Base-by-base conservation (phyloP, 371 early-diverging fungal genomes). In the Mucor piriformis region DNA sequence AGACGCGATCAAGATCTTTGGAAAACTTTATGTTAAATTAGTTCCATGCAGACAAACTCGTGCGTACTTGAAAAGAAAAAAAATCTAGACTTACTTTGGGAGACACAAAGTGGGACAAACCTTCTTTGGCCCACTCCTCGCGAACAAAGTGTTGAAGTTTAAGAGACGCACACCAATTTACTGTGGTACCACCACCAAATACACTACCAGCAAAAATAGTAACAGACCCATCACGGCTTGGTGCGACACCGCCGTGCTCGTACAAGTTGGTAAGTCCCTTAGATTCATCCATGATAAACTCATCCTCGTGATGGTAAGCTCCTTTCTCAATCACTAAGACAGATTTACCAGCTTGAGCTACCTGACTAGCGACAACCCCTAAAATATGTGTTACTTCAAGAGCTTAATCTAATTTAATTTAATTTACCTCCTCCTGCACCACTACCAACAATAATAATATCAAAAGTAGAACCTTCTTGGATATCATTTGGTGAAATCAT, bases 301-400 rank as follows among this genome's bases (percentile, higher is more conserved):
- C 86, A 24, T 58, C 53, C 34, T 82, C 86, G 33, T 78, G 77
- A 43, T 74, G 63, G 66, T 86, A 85, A n/a, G 64, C 69, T 13
- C 84, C 89, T 64, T 91, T 90, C 48, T 92, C 93, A 18, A 89
- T 69, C 12, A 92, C 88, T n/a, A 91, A 48, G 0, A 92, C 90
- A 0, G 70, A 74, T 66, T 87, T 81, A 2, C 92, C 93, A 2
- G 83, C 82, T 59, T 80, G 64, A 6, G 91, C 78, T n/a, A 92
- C 82, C 35, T 86, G 79, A 6, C 83, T 85, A 8, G 93, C 92
- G 27, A 81, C 69, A 12, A 88, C 85, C 27, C 92, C 74, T 73
- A 51, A 11, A 58, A 21, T 6, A 20, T 11, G n/a, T 37, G 38
- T 37, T 37, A 37, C 15, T 37, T n/a, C n/a, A n/a, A n/a, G n/a